Evolutionary conservation across 202 grass and related monocot species (phyloP).

Genomic region (Schoenoplectus triqueter): DNA sequence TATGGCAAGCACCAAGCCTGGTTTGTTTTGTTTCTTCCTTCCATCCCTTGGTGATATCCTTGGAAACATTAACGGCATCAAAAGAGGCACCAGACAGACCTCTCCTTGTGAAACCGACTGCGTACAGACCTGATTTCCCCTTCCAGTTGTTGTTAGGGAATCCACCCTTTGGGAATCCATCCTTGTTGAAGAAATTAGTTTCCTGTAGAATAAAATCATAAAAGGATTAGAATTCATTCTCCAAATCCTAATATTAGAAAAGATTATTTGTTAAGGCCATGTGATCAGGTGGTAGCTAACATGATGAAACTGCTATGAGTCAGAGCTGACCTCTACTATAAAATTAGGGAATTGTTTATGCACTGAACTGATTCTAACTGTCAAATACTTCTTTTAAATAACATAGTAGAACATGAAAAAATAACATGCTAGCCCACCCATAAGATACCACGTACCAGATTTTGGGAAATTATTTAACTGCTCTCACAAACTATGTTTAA

Average conservation of each 20-base stretch:
- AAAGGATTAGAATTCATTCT: conserved; percentile 23
- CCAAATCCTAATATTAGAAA: not conserved
- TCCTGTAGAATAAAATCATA: conserved; percentile 41
- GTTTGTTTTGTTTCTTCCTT: conserved; percentile 72
- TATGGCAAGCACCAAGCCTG: conserved; percentile 60
- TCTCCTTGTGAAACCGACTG: conserved; percentile 72
- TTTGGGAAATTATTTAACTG: conserved; percentile 25
- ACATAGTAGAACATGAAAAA: conserved; percentile 34
- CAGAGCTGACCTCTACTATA: conserved; percentile 36
- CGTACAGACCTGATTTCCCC: conserved; percentile 64
- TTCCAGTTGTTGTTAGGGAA: conserved; percentile 79
- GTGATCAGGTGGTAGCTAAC: conserved; percentile 38
- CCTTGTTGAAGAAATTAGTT: conserved; percentile 68
- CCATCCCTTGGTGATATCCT: conserved; percentile 60
- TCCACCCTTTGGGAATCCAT: conserved; percentile 63
- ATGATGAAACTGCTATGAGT: conserved; percentile 20
- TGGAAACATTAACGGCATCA: conserved; percentile 62
- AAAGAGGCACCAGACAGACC: conserved; percentile 71
- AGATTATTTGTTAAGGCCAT: conserved; percentile 21
- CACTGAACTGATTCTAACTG: conserved; percentile 46
- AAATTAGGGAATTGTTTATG: conserved; percentile 16
- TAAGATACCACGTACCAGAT: conserved; percentile 22
- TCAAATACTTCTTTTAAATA: conserved; percentile 34
- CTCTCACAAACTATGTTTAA: conserved; percentile 2
- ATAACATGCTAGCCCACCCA: conserved; percentile 40